These are phyloP conservation scores for Chrysosporium keratinophilum DNA, from an alignment of 2,329 filamentous ascomycete genomes.

Conservation along the genomic window DNA sequence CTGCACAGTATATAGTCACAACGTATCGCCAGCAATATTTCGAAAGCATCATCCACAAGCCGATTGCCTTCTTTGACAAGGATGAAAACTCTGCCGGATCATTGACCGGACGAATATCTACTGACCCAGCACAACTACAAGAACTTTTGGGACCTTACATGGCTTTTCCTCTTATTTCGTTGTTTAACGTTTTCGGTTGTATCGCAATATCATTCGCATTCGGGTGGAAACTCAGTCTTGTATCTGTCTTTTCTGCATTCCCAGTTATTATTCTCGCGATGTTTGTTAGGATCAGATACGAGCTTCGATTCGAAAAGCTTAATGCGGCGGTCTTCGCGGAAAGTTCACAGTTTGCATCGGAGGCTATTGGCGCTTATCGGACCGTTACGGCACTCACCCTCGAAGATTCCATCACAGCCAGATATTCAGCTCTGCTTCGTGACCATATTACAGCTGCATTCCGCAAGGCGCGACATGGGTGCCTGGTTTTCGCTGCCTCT, in stretches of 20 bases:
- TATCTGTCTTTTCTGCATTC: slow-evolving; percentile 51
- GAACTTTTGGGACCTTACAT: slow-evolving; percentile 42
- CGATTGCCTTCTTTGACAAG: slow-evolving; percentile 35
- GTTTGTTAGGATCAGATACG: slow-evolving; percentile 50
- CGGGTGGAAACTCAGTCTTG: slow-evolving; percentile 66
- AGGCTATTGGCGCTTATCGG: slow-evolving; percentile 62
- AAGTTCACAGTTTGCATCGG: slow-evolving; percentile 63
- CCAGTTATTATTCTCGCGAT: slow-evolving; percentile 43
- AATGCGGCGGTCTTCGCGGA: slow-evolving; percentile 58
- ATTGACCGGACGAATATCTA: slow-evolving; percentile 39
- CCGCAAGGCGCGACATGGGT: slow-evolving; percentile 51
- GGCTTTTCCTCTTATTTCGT: slow-evolving; percentile 47
- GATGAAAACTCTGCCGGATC: slow-evolving; percentile 41
- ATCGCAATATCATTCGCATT: slow-evolving; percentile 59
- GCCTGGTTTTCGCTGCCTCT: slow-evolving; percentile 57
- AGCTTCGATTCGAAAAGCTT: slow-evolving; percentile 57
- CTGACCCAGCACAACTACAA: slow-evolving; percentile 42
- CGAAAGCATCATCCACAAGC: slow-evolving; percentile 36
- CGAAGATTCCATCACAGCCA: slow-evolving; percentile 52
- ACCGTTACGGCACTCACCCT: slow-evolving; percentile 62
- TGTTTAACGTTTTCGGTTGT: slow-evolving; percentile 56
- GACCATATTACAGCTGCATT: slow-evolving; percentile 52
- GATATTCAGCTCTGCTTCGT: slow-evolving; percentile 51
- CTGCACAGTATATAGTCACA: slow-evolving; percentile 24
- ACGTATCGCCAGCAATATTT: slow-evolving; percentile 39